These are phyloP conservation scores for Fraxinus paxiana DNA, from an alignment of 305 asterid species.

Conservation along the genomic window DNA sequence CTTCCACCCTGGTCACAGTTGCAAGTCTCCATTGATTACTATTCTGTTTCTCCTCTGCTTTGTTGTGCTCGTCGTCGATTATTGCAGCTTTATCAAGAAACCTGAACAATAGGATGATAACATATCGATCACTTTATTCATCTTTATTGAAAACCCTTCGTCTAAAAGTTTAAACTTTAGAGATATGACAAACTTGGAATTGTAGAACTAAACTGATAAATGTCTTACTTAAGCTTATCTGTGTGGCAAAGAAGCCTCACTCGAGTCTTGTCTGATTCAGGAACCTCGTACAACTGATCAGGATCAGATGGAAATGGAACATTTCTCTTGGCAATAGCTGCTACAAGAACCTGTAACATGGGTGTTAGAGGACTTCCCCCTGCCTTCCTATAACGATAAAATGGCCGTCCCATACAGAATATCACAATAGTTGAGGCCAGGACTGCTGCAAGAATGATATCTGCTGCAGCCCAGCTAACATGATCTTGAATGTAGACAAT, in stretches of 20 bases:
- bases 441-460: slow-evolving; percentile 48
- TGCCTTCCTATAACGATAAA: slow-evolving; percentile 57
- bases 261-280: background rate
- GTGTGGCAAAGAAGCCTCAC: slow-evolving; percentile 54
- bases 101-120: slow-evolving; percentile 29
- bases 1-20: slow-evolving; percentile 72
- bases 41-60: slow-evolving; percentile 22
- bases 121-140: background rate
- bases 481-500: slow-evolving; percentile 69
- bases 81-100: slow-evolving; percentile 88
- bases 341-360: slow-evolving; percentile 56
- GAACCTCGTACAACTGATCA: background rate
- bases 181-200: background rate
- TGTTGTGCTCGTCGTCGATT: slow-evolving; percentile 27
- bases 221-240: slow-evolving; percentile 51
- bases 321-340: slow-evolving; percentile 39
- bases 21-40: slow-evolving; percentile 61
- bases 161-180: background rate
- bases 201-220: background rate
- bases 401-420: slow-evolving; percentile 52
- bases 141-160: background rate
- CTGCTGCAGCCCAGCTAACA: slow-evolving; percentile 70
- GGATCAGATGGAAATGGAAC: background rate
- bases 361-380: slow-evolving; percentile 73
- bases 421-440: slow-evolving; percentile 45